Evolutionary conservation across 2,329 filamentous ascomycete species (phyloP).

Genomic region (Volutella citrinella): DNA sequence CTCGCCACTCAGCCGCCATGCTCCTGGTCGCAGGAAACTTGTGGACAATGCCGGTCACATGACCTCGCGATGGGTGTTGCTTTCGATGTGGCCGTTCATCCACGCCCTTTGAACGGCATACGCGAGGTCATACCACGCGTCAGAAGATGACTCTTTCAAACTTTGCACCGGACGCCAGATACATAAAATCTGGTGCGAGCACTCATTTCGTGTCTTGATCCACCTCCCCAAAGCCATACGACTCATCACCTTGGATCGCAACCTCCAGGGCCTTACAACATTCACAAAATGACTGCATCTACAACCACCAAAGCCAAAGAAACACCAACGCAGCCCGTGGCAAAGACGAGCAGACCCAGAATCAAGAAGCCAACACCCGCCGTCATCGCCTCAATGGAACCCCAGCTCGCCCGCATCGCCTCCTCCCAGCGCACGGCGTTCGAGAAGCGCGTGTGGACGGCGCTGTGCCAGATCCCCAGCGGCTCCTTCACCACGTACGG

Average conservation of each 20-base stretch:
- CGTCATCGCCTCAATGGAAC: constrained; percentile 25
- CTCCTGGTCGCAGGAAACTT: too few relatives aligned
- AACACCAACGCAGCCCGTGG: constrained; percentile 5
- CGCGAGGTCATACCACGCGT: constrained; percentile 1
- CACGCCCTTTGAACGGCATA: constrained; percentile 21
- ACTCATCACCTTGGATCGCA: background rate
- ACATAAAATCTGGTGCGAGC: too few relatives aligned
- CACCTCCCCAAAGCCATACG: background rate
- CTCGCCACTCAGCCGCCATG: too few relatives aligned
- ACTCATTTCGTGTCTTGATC: too few relatives aligned
- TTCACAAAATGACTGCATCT: too few relatives aligned
- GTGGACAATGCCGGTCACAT: constrained; percentile 26
- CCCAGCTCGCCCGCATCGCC: constrained; percentile 44
- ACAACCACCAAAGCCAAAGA: constrained; percentile 13
- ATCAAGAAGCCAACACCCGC: constrained; percentile 5
- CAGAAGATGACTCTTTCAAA: background rate
- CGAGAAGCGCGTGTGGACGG: constrained; percentile 64
- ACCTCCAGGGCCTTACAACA: too few relatives aligned
- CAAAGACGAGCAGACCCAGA: too few relatives aligned
- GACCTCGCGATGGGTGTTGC: constrained; percentile 27
- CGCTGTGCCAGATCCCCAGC: constrained; percentile 72
- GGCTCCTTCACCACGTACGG: constrained; percentile 78
- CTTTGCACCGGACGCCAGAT: too few relatives aligned
- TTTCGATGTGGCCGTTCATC: constrained; percentile 22
- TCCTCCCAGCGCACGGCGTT: constrained; percentile 47